Evolutionary conservation across 495 filamentous ascomycete species (phyloP).

Genomic region (Acidiella bohemica): DNA sequence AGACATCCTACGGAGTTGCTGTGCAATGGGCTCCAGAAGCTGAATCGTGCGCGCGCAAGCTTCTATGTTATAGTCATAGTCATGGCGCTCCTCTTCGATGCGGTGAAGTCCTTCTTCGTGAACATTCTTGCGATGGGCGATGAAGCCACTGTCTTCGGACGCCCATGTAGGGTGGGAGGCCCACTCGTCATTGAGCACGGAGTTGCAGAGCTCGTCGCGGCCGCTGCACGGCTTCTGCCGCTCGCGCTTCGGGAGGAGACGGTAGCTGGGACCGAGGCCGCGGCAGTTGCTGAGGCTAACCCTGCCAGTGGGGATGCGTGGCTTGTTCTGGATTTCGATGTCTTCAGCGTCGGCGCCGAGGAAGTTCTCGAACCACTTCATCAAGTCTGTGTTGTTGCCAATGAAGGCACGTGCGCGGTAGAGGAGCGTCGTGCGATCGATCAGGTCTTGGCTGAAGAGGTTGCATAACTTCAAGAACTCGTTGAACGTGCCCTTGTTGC

Average conservation of each 20-base stretch:
- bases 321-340: conserved; percentile 63
- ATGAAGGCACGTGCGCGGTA: conserved; percentile 76
- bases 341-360: conserved; percentile 56
- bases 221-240: conserved; percentile 79
- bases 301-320: conserved; percentile 54
- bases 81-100: conserved; percentile 95
- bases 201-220: conserved; percentile 80
- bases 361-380: conserved; percentile 72
- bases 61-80: conserved; percentile 98
- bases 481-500: conserved; percentile 77
- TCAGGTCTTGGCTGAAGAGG: conserved; percentile 77
- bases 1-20: conserved; percentile 65
- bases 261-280: conserved; percentile 85
- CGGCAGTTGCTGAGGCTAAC: conserved; percentile 89
- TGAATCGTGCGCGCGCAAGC: conserved; percentile 86
- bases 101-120: conserved; percentile 87
- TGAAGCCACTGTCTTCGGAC: conserved; percentile 94
- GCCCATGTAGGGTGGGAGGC: conserved; percentile 98
- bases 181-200: conserved; percentile 95
- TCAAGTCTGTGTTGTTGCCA: conserved; percentile 71
- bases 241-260: conserved; percentile 75
- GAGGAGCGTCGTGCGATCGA: conserved; percentile 65
- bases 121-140: conserved; percentile 91
- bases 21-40: conserved; percentile 82
- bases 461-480: conserved; percentile 96